Conservation (phyloP, 164 flowering plant genomes). For the Tetracentron sinense region DNA sequence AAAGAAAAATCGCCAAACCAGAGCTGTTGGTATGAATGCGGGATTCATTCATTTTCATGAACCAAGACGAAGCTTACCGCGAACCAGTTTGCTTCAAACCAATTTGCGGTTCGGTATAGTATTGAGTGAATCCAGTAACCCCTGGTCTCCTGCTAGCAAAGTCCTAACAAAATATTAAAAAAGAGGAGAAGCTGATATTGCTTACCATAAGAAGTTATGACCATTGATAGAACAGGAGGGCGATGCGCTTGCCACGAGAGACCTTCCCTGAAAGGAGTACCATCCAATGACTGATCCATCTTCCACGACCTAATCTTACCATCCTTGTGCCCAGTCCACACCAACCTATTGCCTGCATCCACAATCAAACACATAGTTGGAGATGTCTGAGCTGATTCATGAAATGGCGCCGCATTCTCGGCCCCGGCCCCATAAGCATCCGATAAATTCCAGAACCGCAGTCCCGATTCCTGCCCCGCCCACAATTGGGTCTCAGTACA, state of each 20-base stretch:
- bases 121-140: too few relatives aligned
- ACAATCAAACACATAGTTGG: conserved; percentile 60
- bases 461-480: conserved; percentile 84
- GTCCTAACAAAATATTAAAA: too few relatives aligned
- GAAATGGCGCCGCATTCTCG: conserved; percentile 78
- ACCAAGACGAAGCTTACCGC: too few relatives aligned
- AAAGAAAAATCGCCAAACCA: too few relatives aligned
- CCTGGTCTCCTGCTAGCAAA: too few relatives aligned
- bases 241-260: conserved; percentile 88
- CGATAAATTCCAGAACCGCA: conserved; percentile 60
- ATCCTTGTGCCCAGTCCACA: conserved; percentile 96
- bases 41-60: too few relatives aligned
- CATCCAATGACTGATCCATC: conserved; percentile 55
- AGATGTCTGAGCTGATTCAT: conserved; percentile 50
- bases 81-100: too few relatives aligned
- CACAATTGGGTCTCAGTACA: conserved; percentile 75
- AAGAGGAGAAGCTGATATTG: too few relatives aligned
- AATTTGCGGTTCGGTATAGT: too few relatives aligned
- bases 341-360: conserved; percentile 58
- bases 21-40: too few relatives aligned
- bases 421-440: conserved; percentile 54
- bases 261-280: conserved; percentile 54
- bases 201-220: conserved; percentile 70
- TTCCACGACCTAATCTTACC: conserved; percentile 92
- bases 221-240: conserved; percentile 68